phyloP scores from a whole-genome alignment of 352 stramenopile species.

The Pythium rishiriense region DNA sequence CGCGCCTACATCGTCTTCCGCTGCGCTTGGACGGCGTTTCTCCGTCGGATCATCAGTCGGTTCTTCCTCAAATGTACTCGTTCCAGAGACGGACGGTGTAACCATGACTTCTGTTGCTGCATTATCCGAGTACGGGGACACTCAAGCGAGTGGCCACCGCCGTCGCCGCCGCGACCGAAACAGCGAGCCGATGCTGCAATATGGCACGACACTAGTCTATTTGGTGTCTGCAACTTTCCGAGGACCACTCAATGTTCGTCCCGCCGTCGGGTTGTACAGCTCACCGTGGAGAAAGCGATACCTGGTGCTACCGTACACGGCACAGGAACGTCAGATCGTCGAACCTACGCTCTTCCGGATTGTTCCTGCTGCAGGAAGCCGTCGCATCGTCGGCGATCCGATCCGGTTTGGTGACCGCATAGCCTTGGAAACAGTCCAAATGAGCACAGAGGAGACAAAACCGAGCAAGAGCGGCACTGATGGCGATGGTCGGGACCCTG shows the following conservation, averaged over 20 bases:
- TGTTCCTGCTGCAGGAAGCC: conserved; percentile 55
- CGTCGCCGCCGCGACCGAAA: conserved; percentile 15
- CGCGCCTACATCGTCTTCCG: conserved; percentile 15
- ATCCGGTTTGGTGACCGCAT: conserved; percentile 84
- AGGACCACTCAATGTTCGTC: conserved; percentile 69
- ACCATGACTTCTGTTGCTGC: conserved; percentile 15
- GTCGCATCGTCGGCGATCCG: conserved; percentile 54
- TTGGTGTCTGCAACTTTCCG: conserved; percentile 74
- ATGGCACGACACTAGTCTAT: conserved; percentile 70
- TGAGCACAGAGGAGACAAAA: conserved; percentile 2
- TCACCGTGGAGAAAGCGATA: conserved; percentile 85
- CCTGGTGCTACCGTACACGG: conserved; percentile 72
- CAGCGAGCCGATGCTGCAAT: conserved; percentile 32
- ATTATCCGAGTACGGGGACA: conserved; percentile 14
- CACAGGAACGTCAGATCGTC: conserved; percentile 66
- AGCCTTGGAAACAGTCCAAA: conserved; percentile 54
- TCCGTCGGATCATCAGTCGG: conserved; percentile 22
- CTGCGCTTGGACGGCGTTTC: conserved; percentile 9
- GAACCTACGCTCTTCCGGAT: conserved; percentile 77
- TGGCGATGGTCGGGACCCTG: conserved; percentile 1
- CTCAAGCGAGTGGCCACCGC: not conserved
- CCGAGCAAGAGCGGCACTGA: conserved; percentile 7
- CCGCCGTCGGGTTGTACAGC: conserved; percentile 76
- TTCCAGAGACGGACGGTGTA: conserved; percentile 15
- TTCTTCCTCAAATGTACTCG: conserved; percentile 11